phyloP scores from a whole-genome alignment of 2,329 filamentous ascomycete species.

The Sarocladium kiliense region DNA sequence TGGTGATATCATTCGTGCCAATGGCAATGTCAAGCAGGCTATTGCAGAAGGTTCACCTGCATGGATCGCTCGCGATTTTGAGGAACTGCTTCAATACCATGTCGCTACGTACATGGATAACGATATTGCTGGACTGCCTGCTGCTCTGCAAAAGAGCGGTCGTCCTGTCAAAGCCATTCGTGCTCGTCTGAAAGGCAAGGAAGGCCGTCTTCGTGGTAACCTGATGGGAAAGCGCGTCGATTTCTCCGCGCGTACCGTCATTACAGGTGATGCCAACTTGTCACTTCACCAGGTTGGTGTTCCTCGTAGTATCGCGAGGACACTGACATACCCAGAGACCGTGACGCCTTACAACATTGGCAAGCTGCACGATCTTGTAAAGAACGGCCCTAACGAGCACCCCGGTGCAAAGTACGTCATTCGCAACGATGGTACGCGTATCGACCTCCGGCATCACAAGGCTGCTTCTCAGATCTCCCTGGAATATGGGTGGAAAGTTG shows the following conservation, averaged over 20 bases:
- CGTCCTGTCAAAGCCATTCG: slow-evolving; percentile 95
- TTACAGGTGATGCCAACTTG: slow-evolving; percentile 95
- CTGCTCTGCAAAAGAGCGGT: slow-evolving; percentile 93
- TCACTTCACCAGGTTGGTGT: slow-evolving; percentile 97
- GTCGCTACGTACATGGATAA: slow-evolving; percentile 99
- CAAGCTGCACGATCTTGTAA: slow-evolving; percentile 81
- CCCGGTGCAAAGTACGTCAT: slow-evolving; percentile 97
- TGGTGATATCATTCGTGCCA: slow-evolving; percentile 95
- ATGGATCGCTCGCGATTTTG: slow-evolving; percentile 88
- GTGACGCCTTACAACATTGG: slow-evolving; percentile 98
- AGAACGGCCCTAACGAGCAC: slow-evolving; percentile 91
- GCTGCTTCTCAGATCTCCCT: slow-evolving; percentile 79
- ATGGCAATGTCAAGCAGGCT: slow-evolving; percentile 87
- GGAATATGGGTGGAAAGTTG: slow-evolving; percentile 97
- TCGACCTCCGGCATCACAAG: slow-evolving; percentile 91
- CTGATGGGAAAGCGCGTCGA: slow-evolving; percentile 99
- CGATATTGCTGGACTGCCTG: slow-evolving; percentile 91
- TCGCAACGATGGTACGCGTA: slow-evolving; percentile 85
- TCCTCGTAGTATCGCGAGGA: slow-evolving; percentile 85
- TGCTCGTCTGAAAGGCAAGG: slow-evolving; percentile 96
- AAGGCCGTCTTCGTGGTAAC: slow-evolving; percentile 95
- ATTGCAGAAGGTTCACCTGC: slow-evolving; percentile 87
- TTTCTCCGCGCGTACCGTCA: slow-evolving; percentile 98
- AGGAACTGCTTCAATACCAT: slow-evolving; percentile 90
- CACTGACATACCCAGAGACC: slow-evolving; percentile 91